Conservation (phyloP, 345 rosid genomes). For the Arabis alpina region DNA sequence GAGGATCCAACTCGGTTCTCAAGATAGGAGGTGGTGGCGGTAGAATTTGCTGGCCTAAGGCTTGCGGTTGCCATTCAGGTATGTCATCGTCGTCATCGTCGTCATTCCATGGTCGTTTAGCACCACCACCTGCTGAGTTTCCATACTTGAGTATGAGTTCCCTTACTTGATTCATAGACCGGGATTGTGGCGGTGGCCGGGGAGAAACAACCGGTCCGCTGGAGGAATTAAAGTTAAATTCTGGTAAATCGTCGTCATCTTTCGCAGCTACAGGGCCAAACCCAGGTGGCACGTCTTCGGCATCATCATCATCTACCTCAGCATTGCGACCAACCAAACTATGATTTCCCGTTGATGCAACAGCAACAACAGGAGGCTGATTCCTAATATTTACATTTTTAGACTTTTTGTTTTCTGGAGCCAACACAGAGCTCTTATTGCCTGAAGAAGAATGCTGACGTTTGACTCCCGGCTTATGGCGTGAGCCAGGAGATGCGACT, state of each 20-base stretch:
- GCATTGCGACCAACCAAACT: conserved; percentile 5
- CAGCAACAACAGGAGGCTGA: conserved; percentile 27
- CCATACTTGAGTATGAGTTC: conserved; percentile 90
- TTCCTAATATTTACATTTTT: conserved; percentile 11
- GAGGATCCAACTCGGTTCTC: conserved; percentile 3
- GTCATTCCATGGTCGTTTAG: conserved; percentile 52
- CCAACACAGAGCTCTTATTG: conserved; percentile 27
- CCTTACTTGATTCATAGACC: conserved; percentile 64
- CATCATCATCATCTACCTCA: conserved; percentile 30
- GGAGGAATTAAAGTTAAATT: conserved; percentile 56
- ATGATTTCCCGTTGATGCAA: conserved; percentile 17
- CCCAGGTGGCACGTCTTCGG: conserved; percentile 88
- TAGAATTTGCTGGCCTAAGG: conserved; percentile 27
- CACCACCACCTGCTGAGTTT: conserved; percentile 47
- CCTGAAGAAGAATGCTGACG: conserved; percentile 45
- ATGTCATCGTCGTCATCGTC: conserved; percentile 82
- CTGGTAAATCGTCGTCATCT: conserved; percentile 93
- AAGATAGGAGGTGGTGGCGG: conserved; percentile 14
- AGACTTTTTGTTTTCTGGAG: conserved; percentile 29
- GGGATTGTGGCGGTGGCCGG: conserved; percentile 23
- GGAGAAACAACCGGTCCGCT: conserved; percentile 30
- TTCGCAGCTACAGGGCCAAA: conserved; percentile 67
- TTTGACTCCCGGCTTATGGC: conserved; percentile 47
- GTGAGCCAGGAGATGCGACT: conserved; percentile 55
- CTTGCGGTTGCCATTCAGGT: conserved; percentile 92